Base-by-base conservation (phyloP, 768 basidiomycete species). In the Hygrophorus russula region DNA sequence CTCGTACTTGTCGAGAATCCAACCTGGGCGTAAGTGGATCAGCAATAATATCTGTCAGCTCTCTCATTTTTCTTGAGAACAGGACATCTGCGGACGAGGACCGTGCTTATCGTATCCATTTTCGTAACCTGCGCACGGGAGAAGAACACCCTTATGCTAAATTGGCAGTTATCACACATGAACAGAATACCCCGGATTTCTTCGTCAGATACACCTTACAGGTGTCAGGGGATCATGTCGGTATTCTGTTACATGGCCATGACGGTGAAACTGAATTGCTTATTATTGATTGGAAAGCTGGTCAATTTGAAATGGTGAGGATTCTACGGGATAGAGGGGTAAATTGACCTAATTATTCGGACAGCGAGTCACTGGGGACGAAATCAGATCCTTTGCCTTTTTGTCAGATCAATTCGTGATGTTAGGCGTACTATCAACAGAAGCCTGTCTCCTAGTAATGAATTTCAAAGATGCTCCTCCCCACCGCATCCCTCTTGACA, bases 381-480 rank as follows among this genome's bases (percentile, higher is more conserved):
- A 62, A 49, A 55, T 72, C 14, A 55, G 56, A 44, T 60, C 70
- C 2, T 68, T 70, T 46, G 47, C 64, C 1, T 70, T 75, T 49
- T 56, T 74, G 13, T 65, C 62, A 13, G 60, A 69, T 37, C 51
- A 55, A 18, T 56, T 66, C 44, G 44, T 75, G 30, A 47, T 74
- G n/a, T 41, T 65, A 28, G 65, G 57, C 48, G 49, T 53, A 24
- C 44, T 63, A 14, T 34, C 36, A 8, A 50, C 54, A 30, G 52
- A 57, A 33, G 36, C 51, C 0, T 53, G 50, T 34, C 57, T 66
- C 32, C 48, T 59, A 40, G 64, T 73, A 20, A 45, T 76, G 29
- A 63, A 74, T 54, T 64, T 74, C 46, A 55, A 56, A 18, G 56
- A 61, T 47, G 24, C 46, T 13, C 44, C 69, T 7, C 46, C 55